Conservation (phyloP, 345 rosid genomes). For the Viola odorata region DNA sequence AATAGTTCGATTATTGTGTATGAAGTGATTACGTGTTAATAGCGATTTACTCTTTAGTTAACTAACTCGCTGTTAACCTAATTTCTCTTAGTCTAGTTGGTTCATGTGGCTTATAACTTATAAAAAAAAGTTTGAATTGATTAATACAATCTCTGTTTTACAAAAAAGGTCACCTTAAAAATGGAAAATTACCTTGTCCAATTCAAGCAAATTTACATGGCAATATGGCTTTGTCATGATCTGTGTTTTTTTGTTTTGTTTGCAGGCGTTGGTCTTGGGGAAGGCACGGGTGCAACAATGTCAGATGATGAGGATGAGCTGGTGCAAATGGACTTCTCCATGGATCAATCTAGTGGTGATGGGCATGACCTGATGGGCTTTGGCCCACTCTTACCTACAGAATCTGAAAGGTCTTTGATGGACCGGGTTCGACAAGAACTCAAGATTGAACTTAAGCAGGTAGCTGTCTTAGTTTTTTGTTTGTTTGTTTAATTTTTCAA, state of each 20-base stretch:
- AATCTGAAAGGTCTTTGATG: conserved; percentile 97
- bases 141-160: no score
- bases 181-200: background rate
- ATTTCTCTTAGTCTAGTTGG: no score
- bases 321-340: conserved; percentile 61
- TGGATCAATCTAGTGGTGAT: conserved; percentile 60
- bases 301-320: conserved; percentile 95
- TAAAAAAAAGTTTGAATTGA: no score
- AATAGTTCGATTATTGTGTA: no score
- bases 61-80: no score
- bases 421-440: conserved; percentile 97
- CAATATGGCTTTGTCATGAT: background rate
- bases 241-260: background rate
- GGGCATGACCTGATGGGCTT: conserved; percentile 76
- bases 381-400: conserved; percentile 91
- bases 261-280: conserved; percentile 69
- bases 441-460: conserved; percentile 94
- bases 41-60: no score
- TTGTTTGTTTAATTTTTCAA: no score
- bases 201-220: background rate
- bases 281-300: conserved; percentile 93
- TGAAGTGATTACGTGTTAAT: no score
- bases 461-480: conserved; percentile 2
- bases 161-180: background rate
- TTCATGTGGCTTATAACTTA: no score